These are phyloP conservation scores for Tetrapisispora iriomotensis DNA, from an alignment of 805 yeast genomes.

Conservation along the genomic window DNA sequence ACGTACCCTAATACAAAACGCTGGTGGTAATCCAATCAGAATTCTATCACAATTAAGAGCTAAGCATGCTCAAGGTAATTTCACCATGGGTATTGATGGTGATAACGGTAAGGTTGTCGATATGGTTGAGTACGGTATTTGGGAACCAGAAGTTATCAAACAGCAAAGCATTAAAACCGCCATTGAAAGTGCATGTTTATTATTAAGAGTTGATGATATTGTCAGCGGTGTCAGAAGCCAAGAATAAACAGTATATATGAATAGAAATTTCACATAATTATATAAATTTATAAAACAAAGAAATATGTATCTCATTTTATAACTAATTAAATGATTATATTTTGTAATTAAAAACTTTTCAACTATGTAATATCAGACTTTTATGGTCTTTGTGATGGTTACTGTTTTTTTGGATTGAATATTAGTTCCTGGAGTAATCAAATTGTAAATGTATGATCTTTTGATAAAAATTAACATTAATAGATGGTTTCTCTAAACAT, in stretches of 20 bases:
- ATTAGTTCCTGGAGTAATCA: too few relatives aligned
- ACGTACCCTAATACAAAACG: slow-evolving; percentile 91
- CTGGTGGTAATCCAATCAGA: slow-evolving; percentile 95
- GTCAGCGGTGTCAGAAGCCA: slow-evolving; percentile 84
- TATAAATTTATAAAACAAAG: background rate
- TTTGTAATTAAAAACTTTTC: too few relatives aligned
- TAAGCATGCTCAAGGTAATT: slow-evolving; percentile 83
- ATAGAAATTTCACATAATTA: too few relatives aligned
- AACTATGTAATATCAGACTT: too few relatives aligned
- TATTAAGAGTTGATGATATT: slow-evolving; percentile 93
- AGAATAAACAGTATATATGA: slow-evolving; percentile 13
- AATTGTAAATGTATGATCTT: too few relatives aligned
- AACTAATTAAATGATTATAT: too few relatives aligned
- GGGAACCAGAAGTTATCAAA: slow-evolving; percentile 99
- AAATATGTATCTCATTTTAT: too few relatives aligned
- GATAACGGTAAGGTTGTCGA: slow-evolving; percentile 89
- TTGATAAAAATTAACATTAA: too few relatives aligned
- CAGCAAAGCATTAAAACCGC: slow-evolving; percentile 97
- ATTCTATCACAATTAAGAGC: slow-evolving; percentile 86
- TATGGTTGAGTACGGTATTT: slow-evolving; percentile 90
- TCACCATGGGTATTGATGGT: slow-evolving; percentile 89
- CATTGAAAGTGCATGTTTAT: slow-evolving; percentile 89
- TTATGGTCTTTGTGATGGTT: too few relatives aligned
- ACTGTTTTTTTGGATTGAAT: too few relatives aligned
- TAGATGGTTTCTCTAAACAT: slow-evolving; percentile 1